Evolutionary conservation across 257 asterid genomes (phyloP).

Genomic region (Forsythia viridissima): DNA sequence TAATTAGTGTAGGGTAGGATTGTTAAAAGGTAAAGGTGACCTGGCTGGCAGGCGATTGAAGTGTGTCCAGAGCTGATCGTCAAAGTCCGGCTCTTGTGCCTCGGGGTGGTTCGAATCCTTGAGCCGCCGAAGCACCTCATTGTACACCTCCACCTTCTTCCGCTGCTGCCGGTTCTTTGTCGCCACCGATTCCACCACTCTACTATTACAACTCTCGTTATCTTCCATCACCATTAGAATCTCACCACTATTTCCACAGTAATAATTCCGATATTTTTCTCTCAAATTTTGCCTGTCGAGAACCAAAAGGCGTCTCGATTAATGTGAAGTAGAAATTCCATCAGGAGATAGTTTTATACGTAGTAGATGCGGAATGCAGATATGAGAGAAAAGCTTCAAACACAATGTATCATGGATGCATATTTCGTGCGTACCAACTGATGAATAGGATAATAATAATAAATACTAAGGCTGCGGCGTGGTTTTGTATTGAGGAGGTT

Average conservation of each 20-base stretch:
- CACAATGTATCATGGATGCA: neutral
- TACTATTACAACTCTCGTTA: conserved; percentile 81
- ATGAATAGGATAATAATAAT: neutral
- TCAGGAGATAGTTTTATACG: conserved; percentile 13
- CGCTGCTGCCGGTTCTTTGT: conserved; percentile 44
- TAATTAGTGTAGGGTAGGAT: neutral
- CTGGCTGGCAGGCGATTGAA: conserved; percentile 91
- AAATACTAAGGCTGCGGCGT: neutral
- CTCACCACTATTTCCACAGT: conserved; percentile 9
- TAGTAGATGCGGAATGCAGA: neutral
- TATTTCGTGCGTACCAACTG: conserved; percentile 2
- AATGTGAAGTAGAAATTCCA: conserved; percentile 23
- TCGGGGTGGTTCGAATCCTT: conserved; percentile 63
- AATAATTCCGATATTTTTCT: conserved; percentile 12
- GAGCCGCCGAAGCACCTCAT: conserved; percentile 88
- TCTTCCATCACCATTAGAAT: conserved; percentile 75
- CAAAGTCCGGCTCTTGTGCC: conserved; percentile 70
- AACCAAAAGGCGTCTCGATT: conserved; percentile 26
- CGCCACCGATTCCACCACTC: conserved; percentile 58
- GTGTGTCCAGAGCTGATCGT: conserved; percentile 85
- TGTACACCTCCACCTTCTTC: conserved; percentile 78
- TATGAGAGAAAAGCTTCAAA: conserved; percentile 13
- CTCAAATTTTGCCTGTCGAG: conserved; percentile 2
- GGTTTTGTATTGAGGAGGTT: conserved; percentile 2
- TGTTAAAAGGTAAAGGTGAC: conserved; percentile 33